Conservation (phyloP, 805 yeast genomes). For the Wickerhamiella cacticola region DNA sequence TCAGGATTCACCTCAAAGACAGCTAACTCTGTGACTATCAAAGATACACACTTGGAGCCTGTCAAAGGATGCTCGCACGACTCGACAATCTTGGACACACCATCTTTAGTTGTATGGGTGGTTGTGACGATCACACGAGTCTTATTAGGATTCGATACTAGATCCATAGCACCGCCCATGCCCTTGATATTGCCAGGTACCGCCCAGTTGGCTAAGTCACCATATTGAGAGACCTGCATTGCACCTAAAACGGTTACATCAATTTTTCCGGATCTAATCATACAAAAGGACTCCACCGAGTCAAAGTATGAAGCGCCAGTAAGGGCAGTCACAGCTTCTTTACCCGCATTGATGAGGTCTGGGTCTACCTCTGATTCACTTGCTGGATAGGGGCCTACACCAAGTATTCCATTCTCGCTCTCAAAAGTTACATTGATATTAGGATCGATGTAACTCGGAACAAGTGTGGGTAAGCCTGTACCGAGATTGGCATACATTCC, state of each 20-base stretch:
- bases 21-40: slow-evolving; percentile 37
- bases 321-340: slow-evolving; percentile 38
- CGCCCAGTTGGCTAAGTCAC: slow-evolving; percentile 45
- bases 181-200: slow-evolving; percentile 41
- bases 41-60: slow-evolving; percentile 35
- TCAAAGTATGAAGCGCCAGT: slow-evolving; percentile 40
- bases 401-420: slow-evolving; percentile 40
- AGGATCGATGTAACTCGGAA: slow-evolving; percentile 33
- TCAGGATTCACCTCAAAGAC: slow-evolving; percentile 37
- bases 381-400: slow-evolving; percentile 38
- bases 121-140: slow-evolving; percentile 38
- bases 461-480: slow-evolving; percentile 41
- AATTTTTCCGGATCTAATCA: slow-evolving; percentile 39
- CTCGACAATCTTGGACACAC: slow-evolving; percentile 36
- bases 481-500: slow-evolving; percentile 39
- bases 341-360: slow-evolving; percentile 41
- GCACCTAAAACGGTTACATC: slow-evolving; percentile 38
- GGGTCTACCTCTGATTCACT: slow-evolving; percentile 35
- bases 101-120: slow-evolving; percentile 39
- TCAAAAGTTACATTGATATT: slow-evolving; percentile 34
- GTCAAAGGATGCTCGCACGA: slow-evolving; percentile 38
- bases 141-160: slow-evolving; percentile 36
- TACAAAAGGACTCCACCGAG: slow-evolving; percentile 39
- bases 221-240: slow-evolving; percentile 37
- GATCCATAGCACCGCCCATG: slow-evolving; percentile 47